A percentile compares a stretch with the other conserved stretches of the same genome.
Evolutionary conservation across 257 asterid species (phyloP).

Genomic region (Nicotiana knightiana): DNA sequence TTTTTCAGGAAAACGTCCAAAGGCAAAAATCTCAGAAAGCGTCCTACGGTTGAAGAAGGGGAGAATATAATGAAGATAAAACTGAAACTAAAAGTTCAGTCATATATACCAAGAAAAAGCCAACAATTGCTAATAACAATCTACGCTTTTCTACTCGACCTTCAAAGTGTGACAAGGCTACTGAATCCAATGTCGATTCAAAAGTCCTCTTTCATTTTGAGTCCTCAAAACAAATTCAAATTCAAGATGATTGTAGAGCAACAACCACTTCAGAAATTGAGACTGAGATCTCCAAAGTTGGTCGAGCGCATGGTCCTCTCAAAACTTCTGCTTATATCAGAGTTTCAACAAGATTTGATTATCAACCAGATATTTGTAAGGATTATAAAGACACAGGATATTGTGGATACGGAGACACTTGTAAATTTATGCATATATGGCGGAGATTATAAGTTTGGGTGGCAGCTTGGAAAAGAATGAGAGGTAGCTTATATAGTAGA

Average conservation of each 20-base stretch:
- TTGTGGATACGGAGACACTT: slow-evolving; percentile 89
- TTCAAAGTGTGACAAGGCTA: slow-evolving; percentile 19
- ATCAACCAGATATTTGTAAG: slow-evolving; percentile 94
- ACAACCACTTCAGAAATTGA: slow-evolving; percentile 87
- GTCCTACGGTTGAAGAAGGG: slow-evolving; percentile 45
- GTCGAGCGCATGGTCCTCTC: slow-evolving; percentile 85
- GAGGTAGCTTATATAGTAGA: slow-evolving; percentile 36
- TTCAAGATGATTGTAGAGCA: slow-evolving; percentile 70
- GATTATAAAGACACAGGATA: slow-evolving; percentile 94
- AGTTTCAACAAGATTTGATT: slow-evolving; percentile 90
- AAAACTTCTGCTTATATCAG: slow-evolving; percentile 89
- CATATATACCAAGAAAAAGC: slow-evolving; percentile 52
- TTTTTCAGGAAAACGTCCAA: slow-evolving; percentile 69
- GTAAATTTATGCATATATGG: slow-evolving; percentile 93
- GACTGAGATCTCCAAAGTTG: slow-evolving; percentile 73
- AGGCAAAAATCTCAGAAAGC: slow-evolving; percentile 69
- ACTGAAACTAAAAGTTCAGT: slow-evolving; percentile 40
- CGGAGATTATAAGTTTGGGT: slow-evolving; percentile 90
- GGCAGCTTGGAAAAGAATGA: slow-evolving; percentile 95
- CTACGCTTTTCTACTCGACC: slow-evolving; percentile 48
- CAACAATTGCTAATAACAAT: slow-evolving; percentile 22
- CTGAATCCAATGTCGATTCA: background rate
- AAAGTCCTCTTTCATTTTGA: slow-evolving; percentile 48
- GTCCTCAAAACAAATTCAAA: slow-evolving; percentile 71
- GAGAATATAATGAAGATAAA: slow-evolving; percentile 40